Evolutionary conservation across 2,329 filamentous ascomycete genomes (phyloP).

Genomic region (Monosporascus ibericus): DNA sequence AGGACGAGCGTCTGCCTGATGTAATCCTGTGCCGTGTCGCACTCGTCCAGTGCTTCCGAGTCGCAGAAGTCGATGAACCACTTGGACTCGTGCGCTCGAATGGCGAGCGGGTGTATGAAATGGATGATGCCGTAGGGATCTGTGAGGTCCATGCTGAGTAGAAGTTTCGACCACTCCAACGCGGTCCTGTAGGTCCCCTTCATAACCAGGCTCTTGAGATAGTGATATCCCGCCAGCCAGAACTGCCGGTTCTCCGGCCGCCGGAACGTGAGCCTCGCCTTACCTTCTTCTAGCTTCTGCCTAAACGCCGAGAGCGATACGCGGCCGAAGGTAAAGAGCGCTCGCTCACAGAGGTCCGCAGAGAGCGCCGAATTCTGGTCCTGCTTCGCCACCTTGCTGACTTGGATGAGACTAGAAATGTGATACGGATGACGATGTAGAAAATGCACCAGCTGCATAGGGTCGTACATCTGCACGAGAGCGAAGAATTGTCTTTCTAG

Average conservation of each 20-base stretch:
- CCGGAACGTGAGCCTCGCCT: slow-evolving; percentile 73
- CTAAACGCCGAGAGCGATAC: slow-evolving; percentile 79
- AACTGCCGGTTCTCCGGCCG: slow-evolving; percentile 87
- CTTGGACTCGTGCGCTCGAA: slow-evolving; percentile 71
- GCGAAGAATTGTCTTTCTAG: slow-evolving; percentile 71
- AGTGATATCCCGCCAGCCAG: slow-evolving; percentile 84
- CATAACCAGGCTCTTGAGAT: slow-evolving; percentile 76
- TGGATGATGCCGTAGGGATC: slow-evolving; percentile 83
- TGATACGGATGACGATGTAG: slow-evolving; percentile 78
- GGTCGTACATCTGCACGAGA: slow-evolving; percentile 78
- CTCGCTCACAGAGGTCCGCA: slow-evolving; percentile 82
- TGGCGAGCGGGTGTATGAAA: slow-evolving; percentile 74
- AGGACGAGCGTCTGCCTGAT: slow-evolving; percentile 71
- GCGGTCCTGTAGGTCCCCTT: slow-evolving; percentile 93
- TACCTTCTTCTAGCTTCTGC: slow-evolving; percentile 67
- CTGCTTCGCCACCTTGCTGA: slow-evolving; percentile 86
- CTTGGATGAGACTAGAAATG: slow-evolving; percentile 87
- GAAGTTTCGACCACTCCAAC: slow-evolving; percentile 85
- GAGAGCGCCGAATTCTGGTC: slow-evolving; percentile 83
- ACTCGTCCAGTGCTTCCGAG: slow-evolving; percentile 35
- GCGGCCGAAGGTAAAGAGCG: slow-evolving; percentile 88
- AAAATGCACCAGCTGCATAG: slow-evolving; percentile 72
- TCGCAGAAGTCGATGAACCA: slow-evolving; percentile 68
- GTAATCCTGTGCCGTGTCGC: slow-evolving; percentile 45
- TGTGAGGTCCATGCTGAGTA: slow-evolving; percentile 66